Evolutionary conservation across 1,284 basidiomycete species (phyloP).

Genomic region (Ustilago xerochloae): DNA sequence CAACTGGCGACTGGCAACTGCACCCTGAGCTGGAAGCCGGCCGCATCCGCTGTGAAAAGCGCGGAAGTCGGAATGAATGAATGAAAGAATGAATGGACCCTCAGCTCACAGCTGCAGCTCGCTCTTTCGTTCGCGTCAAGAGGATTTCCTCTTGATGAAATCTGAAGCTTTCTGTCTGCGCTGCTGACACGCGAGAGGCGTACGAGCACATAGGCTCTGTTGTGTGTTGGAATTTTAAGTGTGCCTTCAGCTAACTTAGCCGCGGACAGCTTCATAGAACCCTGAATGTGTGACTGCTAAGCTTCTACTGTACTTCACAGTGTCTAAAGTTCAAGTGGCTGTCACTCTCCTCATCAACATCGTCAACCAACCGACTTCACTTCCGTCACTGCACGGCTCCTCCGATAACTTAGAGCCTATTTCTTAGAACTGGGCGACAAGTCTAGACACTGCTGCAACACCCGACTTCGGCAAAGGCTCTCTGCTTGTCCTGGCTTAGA

Average conservation of each 20-base stretch:
- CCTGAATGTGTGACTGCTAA: neutral
- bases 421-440: neutral
- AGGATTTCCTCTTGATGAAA: neutral
- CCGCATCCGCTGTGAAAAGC: too few relatives aligned
- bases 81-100: too few relatives aligned
- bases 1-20: too few relatives aligned
- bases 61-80: neutral
- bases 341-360: neutral
- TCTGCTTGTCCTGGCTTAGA: neutral
- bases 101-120: too few relatives aligned
- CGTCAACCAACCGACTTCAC: neutral
- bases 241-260: too few relatives aligned
- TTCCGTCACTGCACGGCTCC: neutral
- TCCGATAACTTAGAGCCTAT: neutral
- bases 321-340: neutral
- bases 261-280: neutral
- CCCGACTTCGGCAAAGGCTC: neutral
- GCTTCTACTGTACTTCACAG: too few relatives aligned
- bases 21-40: too few relatives aligned
- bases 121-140: neutral
- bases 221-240: neutral
- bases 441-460: neutral
- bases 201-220: neutral
- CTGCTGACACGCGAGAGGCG: neutral
- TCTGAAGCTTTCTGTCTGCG: too few relatives aligned